Evolutionary conservation across 257 asterid genomes (phyloP).

Genomic region (Ehretia macrophylla): DNA sequence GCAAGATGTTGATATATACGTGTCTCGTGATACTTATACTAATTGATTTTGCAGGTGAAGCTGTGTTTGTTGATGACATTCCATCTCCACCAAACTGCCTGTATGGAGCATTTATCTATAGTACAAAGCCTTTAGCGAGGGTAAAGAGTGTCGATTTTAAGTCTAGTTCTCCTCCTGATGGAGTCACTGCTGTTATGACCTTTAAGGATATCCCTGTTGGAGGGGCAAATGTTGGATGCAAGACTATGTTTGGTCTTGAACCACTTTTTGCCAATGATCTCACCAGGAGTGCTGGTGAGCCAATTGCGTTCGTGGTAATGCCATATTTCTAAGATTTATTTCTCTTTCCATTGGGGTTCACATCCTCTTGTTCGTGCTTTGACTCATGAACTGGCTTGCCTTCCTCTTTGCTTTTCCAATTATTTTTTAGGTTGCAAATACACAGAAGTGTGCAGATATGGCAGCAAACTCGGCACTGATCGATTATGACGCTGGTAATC

Average conservation of each 20-base stretch:
- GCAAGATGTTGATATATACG: not conserved
- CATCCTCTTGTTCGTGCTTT: not conserved
- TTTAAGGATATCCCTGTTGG: conserved; percentile 56
- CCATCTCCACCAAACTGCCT: conserved; percentile 69
- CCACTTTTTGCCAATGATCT: conserved; percentile 56
- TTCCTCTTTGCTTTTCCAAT: conserved; percentile 3
- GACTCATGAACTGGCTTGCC: not conserved
- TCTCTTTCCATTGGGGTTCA: conserved; percentile 1
- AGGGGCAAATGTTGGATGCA: conserved; percentile 52
- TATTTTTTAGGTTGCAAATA: conserved; percentile 48
- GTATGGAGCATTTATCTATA: conserved; percentile 59
- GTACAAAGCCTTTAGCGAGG: conserved; percentile 56
- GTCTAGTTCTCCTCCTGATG: conserved; percentile 26
- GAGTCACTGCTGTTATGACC: conserved; percentile 38
- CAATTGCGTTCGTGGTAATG: conserved; percentile 61
- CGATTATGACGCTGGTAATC: conserved; percentile 40
- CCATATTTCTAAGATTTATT: not conserved
- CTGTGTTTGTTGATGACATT: conserved; percentile 68
- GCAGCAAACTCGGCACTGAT: conserved; percentile 49
- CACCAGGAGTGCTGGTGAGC: conserved; percentile 56
- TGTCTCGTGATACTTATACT: conserved; percentile 1
- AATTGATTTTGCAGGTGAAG: conserved; percentile 52
- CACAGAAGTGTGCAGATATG: conserved; percentile 48
- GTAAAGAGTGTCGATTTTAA: conserved; percentile 41
- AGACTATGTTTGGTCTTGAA: conserved; percentile 37